phyloP scores from a whole-genome alignment of 805 yeast genomes.

The Saturnispora hagleri region DNA sequence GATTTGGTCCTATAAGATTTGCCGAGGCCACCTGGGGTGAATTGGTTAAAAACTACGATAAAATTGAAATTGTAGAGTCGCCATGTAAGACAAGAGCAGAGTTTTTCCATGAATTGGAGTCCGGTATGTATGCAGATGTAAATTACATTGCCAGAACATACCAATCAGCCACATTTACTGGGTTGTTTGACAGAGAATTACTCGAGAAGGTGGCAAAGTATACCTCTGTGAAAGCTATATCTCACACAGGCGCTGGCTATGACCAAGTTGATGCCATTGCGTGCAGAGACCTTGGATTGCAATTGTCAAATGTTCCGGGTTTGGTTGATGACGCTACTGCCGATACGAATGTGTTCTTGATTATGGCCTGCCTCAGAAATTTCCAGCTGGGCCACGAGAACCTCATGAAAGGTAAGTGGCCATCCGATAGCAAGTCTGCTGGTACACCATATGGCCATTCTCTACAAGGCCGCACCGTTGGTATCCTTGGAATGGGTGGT shows the following conservation, averaged over 20 bases:
- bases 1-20: slow-evolving; percentile 51
- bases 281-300: slow-evolving; percentile 33
- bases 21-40: slow-evolving; percentile 58
- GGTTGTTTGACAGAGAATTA: slow-evolving; percentile 37
- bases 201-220: slow-evolving; percentile 26
- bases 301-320: slow-evolving; percentile 43
- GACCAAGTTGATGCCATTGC: slow-evolving; percentile 40
- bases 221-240: slow-evolving; percentile 32
- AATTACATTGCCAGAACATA: slow-evolving; percentile 35
- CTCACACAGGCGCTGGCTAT: slow-evolving; percentile 52
- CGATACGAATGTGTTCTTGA: slow-evolving; percentile 43
- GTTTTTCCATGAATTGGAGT: slow-evolving; percentile 30
- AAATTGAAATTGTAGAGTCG: slow-evolving; percentile 38
- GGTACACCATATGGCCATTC: slow-evolving; percentile 62
- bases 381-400: slow-evolving; percentile 51
- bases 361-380: slow-evolving; percentile 44
- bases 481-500: slow-evolving; percentile 84
- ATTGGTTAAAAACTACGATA: slow-evolving; percentile 17
- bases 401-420: slow-evolving; percentile 57
- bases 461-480: slow-evolving; percentile 67
- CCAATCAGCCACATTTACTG: slow-evolving; percentile 30
- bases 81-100: slow-evolving; percentile 33
- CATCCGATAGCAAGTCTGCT: slow-evolving; percentile 29
- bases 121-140: slow-evolving; percentile 30
- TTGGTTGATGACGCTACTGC: slow-evolving; percentile 51